A percentile compares a stretch with the other conserved stretches of the same genome.
These are phyloP conservation scores for Thalassiosira ordinaria DNA, from an alignment of 352 stramenopile genomes.

Conservation along the genomic window DNA sequence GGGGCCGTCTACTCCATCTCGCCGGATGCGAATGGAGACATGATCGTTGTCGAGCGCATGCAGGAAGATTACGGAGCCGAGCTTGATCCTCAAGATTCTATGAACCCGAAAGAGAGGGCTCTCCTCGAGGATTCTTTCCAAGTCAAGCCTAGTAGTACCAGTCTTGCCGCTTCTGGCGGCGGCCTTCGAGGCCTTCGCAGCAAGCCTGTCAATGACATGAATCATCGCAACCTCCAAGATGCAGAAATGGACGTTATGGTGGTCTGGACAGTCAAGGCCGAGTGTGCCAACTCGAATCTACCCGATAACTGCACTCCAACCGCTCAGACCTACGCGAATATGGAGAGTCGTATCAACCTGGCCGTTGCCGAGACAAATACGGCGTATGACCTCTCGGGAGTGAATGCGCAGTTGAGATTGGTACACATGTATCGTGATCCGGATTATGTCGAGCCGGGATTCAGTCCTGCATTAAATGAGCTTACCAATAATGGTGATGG, in stretches of 20 bases:
- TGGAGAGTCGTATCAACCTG: conserved; percentile 29
- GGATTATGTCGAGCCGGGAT: conserved; percentile 11
- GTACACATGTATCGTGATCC: conserved; percentile 26
- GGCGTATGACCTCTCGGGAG: conserved; percentile 37
- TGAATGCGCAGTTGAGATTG: conserved; percentile 24
- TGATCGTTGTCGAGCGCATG: conserved; percentile 6
- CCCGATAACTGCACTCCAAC: background rate
- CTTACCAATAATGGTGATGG: conserved; percentile 21
- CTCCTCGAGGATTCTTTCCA: too few relatives aligned
- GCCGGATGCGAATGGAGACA: conserved; percentile 4
- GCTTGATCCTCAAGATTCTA: conserved; percentile 5
- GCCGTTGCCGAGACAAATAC: conserved; percentile 41
- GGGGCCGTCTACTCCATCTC: conserved; percentile 21
- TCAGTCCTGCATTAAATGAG: conserved; percentile 1
- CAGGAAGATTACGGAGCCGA: conserved; percentile 23
- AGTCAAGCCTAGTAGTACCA: too few relatives aligned
- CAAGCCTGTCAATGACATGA: conserved; percentile 27
- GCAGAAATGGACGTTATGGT: conserved; percentile 29
- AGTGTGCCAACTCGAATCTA: conserved; percentile 38
- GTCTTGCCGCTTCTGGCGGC: too few relatives aligned
- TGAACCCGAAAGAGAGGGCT: background rate
- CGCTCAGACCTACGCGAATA: conserved; percentile 17
- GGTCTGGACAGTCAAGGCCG: conserved; percentile 26
- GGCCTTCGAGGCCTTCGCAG: conserved; percentile 1
- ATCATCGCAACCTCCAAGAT: conserved; percentile 12